A percentile compares a stretch with the other conserved stretches of the same genome.
Evolutionary conservation across 306 rosid species (phyloP).

Genomic region (Ormosia emarginata): DNA sequence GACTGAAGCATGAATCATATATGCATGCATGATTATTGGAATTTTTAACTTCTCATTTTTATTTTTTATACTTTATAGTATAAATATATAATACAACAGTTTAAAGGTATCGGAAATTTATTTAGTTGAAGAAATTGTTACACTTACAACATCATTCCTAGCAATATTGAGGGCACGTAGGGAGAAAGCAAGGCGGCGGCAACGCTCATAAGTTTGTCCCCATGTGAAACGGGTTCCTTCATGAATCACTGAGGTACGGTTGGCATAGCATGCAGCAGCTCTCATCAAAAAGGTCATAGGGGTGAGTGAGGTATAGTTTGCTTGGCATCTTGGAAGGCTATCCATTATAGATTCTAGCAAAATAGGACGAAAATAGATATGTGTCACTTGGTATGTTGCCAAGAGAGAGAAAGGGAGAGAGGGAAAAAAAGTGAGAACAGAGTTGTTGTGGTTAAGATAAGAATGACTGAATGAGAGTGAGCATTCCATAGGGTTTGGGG

Average conservation of each 20-base stretch:
- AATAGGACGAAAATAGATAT: not conserved
- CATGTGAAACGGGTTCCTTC: constrained; percentile 72
- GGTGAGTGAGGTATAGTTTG: constrained; percentile 61
- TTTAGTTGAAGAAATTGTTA: not conserved
- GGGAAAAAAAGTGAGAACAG: not conserved
- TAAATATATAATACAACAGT: too few relatives aligned
- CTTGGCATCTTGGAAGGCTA: constrained; percentile 51
- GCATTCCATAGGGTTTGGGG: not conserved
- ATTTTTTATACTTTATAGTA: not conserved
- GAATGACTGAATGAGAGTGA: not conserved
- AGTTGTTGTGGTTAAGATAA: not conserved
- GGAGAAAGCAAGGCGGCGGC: constrained; percentile 79
- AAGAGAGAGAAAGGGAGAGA: not conserved
- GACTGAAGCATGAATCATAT: too few relatives aligned
- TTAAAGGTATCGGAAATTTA: not conserved
- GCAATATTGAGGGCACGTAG: constrained; percentile 60
- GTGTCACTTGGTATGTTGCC: not conserved
- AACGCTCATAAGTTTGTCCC: constrained; percentile 71
- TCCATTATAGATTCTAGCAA: constrained; percentile 34
- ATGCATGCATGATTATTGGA: not conserved
- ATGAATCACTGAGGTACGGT: constrained; percentile 56
- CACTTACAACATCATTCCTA: constrained; percentile 64
- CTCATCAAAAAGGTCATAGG: constrained; percentile 69
- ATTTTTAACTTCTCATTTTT: not conserved
- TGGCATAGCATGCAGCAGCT: constrained; percentile 61